A percentile compares a stretch with the other conserved stretches of the same genome.
Evolutionary conservation across 2,329 filamentous ascomycete genomes (phyloP).

Genomic region (Colletotrichum orchidophilum): DNA sequence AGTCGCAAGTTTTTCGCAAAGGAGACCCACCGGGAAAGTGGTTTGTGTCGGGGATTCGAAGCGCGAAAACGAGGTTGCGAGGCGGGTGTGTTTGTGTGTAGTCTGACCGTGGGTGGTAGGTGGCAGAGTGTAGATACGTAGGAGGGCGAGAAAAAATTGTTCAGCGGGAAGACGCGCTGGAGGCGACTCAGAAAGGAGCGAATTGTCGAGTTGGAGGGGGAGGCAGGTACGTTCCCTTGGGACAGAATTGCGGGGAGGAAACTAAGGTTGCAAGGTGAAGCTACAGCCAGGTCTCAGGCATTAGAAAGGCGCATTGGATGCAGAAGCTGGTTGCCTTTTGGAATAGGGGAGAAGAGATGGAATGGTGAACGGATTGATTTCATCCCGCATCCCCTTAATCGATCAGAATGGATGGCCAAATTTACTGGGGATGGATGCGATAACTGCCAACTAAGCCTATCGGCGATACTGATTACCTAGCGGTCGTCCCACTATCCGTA

Average conservation of each 20-base stretch:
- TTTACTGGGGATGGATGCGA: neutral
- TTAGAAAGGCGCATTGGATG: neutral
- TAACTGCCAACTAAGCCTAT: slow-evolving; percentile 10
- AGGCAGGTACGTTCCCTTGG: slow-evolving; percentile 6
- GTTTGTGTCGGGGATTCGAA: neutral
- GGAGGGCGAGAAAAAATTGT: slow-evolving; percentile 17
- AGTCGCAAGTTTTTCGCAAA: neutral
- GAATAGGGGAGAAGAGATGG: neutral
- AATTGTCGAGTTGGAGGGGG: slow-evolving; percentile 2
- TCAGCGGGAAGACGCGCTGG: slow-evolving; percentile 22
- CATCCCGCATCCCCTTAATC: slow-evolving; percentile 19
- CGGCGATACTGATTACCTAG: slow-evolving; percentile 2
- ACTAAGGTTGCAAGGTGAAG: neutral
- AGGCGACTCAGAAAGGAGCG: slow-evolving; percentile 13
- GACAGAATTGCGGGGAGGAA: neutral
- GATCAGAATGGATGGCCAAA: neutral
- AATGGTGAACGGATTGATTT: neutral
- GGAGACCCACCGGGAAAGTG: neutral
- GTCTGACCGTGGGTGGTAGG: neutral
- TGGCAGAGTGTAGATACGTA: neutral
- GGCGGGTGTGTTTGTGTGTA: neutral
- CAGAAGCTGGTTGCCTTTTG: neutral
- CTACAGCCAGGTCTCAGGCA: slow-evolving; percentile 4
- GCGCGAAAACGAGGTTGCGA: slow-evolving; percentile 9
- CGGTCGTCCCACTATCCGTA: neutral